phyloP scores from a whole-genome alignment of 2,329 filamentous ascomycete genomes.

The Cadophora luteo-olivacea region DNA sequence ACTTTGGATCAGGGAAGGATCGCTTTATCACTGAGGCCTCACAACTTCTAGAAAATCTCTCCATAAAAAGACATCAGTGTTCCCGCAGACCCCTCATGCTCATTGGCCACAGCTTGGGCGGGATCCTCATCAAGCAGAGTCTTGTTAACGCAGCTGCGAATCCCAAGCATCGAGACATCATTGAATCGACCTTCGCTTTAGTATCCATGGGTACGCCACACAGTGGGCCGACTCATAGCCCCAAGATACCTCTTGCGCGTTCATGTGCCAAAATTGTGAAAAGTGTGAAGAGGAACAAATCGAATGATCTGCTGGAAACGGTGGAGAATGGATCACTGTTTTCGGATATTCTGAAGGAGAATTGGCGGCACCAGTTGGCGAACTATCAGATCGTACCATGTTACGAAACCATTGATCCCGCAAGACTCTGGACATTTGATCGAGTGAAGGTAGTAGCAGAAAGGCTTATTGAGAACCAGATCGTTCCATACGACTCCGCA shows the following conservation, averaged over 20 bases:
- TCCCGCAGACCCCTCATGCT: neutral
- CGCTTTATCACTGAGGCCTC: neutral
- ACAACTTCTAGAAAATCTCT: neutral
- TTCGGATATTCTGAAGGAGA: neutral
- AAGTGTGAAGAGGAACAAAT: neutral
- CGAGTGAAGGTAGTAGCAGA: neutral
- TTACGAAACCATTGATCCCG: conserved; percentile 1
- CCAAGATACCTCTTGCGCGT: neutral
- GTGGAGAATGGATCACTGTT: neutral
- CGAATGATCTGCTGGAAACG: neutral
- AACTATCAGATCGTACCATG: conserved; percentile 8
- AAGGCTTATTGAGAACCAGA: neutral
- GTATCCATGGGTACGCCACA: neutral
- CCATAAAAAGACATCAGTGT: neutral
- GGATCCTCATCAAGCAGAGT: neutral
- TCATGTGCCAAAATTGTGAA: neutral
- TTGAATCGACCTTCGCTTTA: neutral
- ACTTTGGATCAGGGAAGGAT: neutral
- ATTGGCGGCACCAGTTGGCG: conserved; percentile 2
- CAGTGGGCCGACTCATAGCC: neutral
- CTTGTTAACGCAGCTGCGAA: neutral
- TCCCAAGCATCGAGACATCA: neutral
- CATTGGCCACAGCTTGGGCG: neutral
- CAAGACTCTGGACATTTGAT: neutral
- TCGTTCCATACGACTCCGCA: neutral